Percentiles rank a stretch among this genome's conserved stretches.
phyloP scores from a whole-genome alignment of 106 monocot species.

The Xerophyta viscosa region DNA sequence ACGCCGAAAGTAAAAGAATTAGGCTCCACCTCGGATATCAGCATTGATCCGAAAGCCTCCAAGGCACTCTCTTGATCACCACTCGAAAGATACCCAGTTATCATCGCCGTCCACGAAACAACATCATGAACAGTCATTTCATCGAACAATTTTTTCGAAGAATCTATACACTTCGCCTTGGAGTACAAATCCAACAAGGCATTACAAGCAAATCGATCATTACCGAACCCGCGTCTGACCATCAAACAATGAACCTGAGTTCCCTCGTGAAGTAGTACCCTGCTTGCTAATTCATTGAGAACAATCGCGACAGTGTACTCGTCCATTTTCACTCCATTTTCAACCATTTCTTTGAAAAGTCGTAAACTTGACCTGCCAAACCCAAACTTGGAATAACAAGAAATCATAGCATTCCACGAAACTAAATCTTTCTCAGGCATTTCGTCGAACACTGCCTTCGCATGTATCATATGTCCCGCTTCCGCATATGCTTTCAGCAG shows the following conservation, averaged over 20 bases:
- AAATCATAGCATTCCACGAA: conserved; percentile 16
- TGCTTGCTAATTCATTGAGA: conserved; percentile 9
- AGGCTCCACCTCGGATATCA: conserved; percentile 4
- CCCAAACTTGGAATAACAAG: conserved; percentile 12
- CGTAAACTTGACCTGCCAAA: neutral
- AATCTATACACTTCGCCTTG: neutral
- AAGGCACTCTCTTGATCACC: neutral
- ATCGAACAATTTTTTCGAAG: conserved; percentile 9
- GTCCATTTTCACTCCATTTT: conserved; percentile 4
- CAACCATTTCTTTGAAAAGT: conserved; percentile 10
- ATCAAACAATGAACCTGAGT: conserved; percentile 23
- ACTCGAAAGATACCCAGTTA: too few relatives aligned
- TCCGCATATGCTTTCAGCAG: conserved; percentile 15
- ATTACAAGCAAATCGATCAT: conserved; percentile 16
- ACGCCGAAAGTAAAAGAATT: conserved; percentile 25
- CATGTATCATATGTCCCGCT: neutral
- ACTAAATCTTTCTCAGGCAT: conserved; percentile 13
- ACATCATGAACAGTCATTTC: conserved; percentile 10
- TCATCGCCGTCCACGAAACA: conserved; percentile 23
- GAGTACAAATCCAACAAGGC: conserved; percentile 25
- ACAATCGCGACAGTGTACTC: conserved; percentile 16
- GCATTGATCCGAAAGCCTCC: conserved; percentile 12
- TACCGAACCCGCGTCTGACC: conserved; percentile 3
- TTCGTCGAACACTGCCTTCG: conserved; percentile 10
- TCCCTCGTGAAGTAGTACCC: conserved; percentile 5